Evolutionary conservation across 2,329 filamentous ascomycete genomes (phyloP), one percentile per base, ranked within the genome.

Genomic region (Microcyclospora pomicola): DNA sequence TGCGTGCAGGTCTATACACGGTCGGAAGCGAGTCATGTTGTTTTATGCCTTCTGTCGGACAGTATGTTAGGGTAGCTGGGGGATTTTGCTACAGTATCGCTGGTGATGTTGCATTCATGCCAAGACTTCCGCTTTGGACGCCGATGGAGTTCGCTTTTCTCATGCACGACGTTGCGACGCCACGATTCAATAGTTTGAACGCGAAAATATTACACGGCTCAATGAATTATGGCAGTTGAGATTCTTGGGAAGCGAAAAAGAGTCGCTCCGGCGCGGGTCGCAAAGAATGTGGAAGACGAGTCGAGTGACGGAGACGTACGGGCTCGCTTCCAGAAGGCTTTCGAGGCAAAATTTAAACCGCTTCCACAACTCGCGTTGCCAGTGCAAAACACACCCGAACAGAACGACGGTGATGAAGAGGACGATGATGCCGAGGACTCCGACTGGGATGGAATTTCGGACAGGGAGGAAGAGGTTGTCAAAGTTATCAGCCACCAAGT

Each of bases 1-100:
- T n/a, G 87, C 80, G 61, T 98, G 91, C 37, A 98, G 74, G 64
- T 98, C 91, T 61, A 98, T 96, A 58, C 91, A 98, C 14, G 91
- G 91, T 30, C 91, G 73, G 57, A 98, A 98, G 50, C 80, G 77
- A 2, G 91, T 96, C 91, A 98, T 94, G 32, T 31, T 51, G 35
- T 34, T 28, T 24, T n/a, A n/a, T n/a, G n/a, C n/a, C n/a, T n/a
- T n/a, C n/a, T n/a, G n/a, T n/a, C n/a, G n/a, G n/a, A n/a, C n/a
- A n/a, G n/a, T n/a, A n/a, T n/a, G n/a, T n/a, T n/a, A n/a, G n/a
- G n/a, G n/a, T n/a, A n/a, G n/a, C n/a, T n/a, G n/a, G n/a, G n/a
- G n/a, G n/a, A n/a, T n/a, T n/a, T n/a, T n/a, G n/a, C n/a, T n/a
- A n/a, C n/a, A n/a, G n/a, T n/a, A n/a, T n/a, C n/a, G n/a, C n/a